Evolutionary conservation across 2,329 filamentous ascomycete genomes (phyloP), one percentile per base, ranked within the genome.

Genomic region (Aspergillus quadricinctus): DNA sequence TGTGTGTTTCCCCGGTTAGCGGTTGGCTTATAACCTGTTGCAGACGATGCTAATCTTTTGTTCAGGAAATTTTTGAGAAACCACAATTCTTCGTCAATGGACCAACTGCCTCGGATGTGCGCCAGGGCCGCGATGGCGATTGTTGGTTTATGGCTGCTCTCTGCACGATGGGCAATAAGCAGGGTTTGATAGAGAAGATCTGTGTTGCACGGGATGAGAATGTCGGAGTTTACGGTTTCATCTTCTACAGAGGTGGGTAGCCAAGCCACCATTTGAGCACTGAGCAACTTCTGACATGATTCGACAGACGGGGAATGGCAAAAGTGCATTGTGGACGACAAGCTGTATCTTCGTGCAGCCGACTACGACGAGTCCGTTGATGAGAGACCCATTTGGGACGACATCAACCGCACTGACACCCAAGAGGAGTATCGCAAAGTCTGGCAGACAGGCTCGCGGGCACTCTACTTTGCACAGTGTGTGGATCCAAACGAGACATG

Each of bases 241-340:
- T 94, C 10, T 93, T 94, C 68, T 84, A 89, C 72, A 83, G 89
- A 62, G 83, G 83, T 80, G 72, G 60, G 71, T 58, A 7, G 49
- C 21, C 43, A 25, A 11, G 3, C 43, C 21, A 27, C 11, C 14
- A 28, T 45, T 17, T 40, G n/a, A 3, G 14, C 8, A 45, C 0
- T 17, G 2, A 45, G 10, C 17, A 29, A 4, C 43, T 3, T n/a
- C 43, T 61, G 11, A 59, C 52, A 8, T 10, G 9, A 2, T 48
- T 43, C 17, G 51, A 49, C 61, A 83, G 90, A 93, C 64, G 91
- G 91, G 53, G 90, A 94, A 73, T 96, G 91, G 92, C 89, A 93
- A 55, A 91, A 92, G 64, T 92, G 89, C 56, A 92, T 96, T 59
- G 86, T 96, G 57, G 92, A 96, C 68, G 92, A 96, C 72, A 95